Evolutionary conservation across 306 rosid genomes (phyloP).

Genomic region (Quercus aquifolioides): DNA sequence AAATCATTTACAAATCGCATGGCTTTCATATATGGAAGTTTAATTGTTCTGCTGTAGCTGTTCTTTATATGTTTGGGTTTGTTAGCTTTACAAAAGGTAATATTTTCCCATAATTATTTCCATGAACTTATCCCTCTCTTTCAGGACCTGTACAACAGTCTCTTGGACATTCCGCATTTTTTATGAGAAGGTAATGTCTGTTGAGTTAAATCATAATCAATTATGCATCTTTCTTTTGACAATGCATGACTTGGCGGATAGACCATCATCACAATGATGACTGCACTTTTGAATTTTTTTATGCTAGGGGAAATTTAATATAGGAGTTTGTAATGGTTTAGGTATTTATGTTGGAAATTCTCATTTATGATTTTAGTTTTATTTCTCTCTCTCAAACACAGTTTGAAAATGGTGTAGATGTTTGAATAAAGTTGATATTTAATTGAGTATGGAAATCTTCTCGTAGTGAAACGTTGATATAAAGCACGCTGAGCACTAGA

Average conservation of each 20-base stretch:
- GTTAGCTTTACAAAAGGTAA: neutral
- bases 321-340: neutral
- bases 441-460: neutral
- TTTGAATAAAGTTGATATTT: neutral
- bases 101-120: neutral
- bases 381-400: neutral
- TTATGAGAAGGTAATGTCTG: slow-evolving; percentile 70
- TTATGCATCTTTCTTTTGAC: slow-evolving; percentile 1
- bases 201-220: neutral
- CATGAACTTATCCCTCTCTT: slow-evolving; percentile 24
- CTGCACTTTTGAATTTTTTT: neutral
- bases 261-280: neutral
- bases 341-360: slow-evolving; percentile 14
- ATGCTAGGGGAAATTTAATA: neutral
- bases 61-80: slow-evolving; percentile 12
- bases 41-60: neutral
- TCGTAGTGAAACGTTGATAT: neutral
- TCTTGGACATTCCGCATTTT: slow-evolving; percentile 90
- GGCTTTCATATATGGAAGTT: neutral
- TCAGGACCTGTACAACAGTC: slow-evolving; percentile 89
- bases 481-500: too few relatives aligned
- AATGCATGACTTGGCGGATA: slow-evolving; percentile 14
- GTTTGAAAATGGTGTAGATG: neutral
- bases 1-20: slow-evolving; percentile 12
- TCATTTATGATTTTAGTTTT: neutral